These are phyloP conservation scores for Caulochytrium protostelioides DNA, from an alignment of 371 early-diverging fungal genomes.

Conservation along the genomic window DNA sequence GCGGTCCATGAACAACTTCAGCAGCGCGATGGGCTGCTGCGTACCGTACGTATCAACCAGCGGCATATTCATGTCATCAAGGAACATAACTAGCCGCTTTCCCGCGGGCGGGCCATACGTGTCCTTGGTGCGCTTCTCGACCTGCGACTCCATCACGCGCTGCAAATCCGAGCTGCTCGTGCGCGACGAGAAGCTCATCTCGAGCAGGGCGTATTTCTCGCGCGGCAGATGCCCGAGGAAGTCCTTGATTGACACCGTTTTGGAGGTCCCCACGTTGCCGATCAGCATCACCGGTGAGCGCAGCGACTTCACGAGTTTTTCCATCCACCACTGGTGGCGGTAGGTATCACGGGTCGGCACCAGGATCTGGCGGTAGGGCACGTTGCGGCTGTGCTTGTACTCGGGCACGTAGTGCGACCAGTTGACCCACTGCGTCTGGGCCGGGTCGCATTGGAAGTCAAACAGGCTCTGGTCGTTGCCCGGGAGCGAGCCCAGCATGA, in stretches of 20 bases:
- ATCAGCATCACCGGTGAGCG: conserved; percentile 28
- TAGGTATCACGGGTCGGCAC: conserved; percentile 36
- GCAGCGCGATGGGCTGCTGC: conserved; percentile 31
- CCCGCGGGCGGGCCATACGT: conserved; percentile 35
- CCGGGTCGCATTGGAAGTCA: conserved; percentile 27
- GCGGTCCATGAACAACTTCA: conserved; percentile 27
- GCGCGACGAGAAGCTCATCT: conserved; percentile 30
- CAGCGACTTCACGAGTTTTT: conserved; percentile 20
- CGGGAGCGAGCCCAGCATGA: conserved; percentile 26
- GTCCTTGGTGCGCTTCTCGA: conserved; percentile 36
- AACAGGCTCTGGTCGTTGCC: conserved; percentile 27
- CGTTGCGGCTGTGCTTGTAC: conserved; percentile 21
- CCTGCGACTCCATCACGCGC: conserved; percentile 29
- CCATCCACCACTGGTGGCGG: conserved; percentile 30
- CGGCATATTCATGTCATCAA: conserved; percentile 39
- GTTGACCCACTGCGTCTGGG: conserved; percentile 22
- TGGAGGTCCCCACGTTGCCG: conserved; percentile 30
- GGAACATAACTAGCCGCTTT: conserved; percentile 24
- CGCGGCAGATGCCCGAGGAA: conserved; percentile 20
- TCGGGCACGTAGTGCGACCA: conserved; percentile 28
- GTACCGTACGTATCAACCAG: conserved; percentile 37
- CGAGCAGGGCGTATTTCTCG: conserved; percentile 24
- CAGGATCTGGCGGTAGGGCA: conserved; percentile 25
- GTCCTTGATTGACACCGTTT: conserved; percentile 32
- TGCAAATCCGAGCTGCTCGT: conserved; percentile 32